Percentiles rank a stretch among this genome's conserved stretches.
Conservation (phyloP, 108 stramenopile genomes). For the Pelagomonas calceolata region DNA sequence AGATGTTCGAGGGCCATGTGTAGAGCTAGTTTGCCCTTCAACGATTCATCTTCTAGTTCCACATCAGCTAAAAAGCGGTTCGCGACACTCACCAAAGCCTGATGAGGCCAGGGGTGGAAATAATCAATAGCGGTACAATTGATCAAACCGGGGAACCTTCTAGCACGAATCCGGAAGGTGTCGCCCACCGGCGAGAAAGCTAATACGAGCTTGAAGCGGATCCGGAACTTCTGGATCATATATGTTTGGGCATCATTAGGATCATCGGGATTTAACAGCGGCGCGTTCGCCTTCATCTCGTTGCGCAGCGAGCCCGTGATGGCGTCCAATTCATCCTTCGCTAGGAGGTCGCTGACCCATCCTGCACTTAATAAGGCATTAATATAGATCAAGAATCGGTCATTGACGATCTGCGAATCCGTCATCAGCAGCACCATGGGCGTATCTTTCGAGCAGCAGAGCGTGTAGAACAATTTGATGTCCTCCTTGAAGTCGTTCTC, state of each 20-base stretch:
- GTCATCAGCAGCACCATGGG: slow-evolving; percentile 68
- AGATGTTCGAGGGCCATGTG: slow-evolving; percentile 81
- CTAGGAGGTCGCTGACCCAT: slow-evolving; percentile 73
- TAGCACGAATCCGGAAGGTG: slow-evolving; percentile 65
- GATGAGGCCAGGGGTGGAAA: slow-evolving; percentile 79
- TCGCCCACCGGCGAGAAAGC: slow-evolving; percentile 80
- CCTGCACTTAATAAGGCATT: slow-evolving; percentile 73
- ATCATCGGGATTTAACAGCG: slow-evolving; percentile 41
- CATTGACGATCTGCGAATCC: slow-evolving; percentile 78
- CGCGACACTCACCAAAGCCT: slow-evolving; percentile 71
- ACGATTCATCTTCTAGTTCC: slow-evolving; percentile 41
- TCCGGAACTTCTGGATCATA: slow-evolving; percentile 57
- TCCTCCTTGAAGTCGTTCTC: slow-evolving; percentile 68
- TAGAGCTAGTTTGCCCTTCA: slow-evolving; percentile 38
- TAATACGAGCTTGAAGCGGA: slow-evolving; percentile 67
- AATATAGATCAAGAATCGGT: slow-evolving; percentile 74
- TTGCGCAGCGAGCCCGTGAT: slow-evolving; percentile 56
- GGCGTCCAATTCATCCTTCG: slow-evolving; percentile 68
- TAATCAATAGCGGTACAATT: slow-evolving; percentile 72
- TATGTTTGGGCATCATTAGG: slow-evolving; percentile 57
- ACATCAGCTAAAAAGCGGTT: slow-evolving; percentile 62
- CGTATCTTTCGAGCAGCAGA: slow-evolving; percentile 55
- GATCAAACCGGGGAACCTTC: slow-evolving; percentile 73
- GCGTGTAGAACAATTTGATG: slow-evolving; percentile 58
- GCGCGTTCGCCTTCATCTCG: slow-evolving; percentile 63